Evolutionary conservation across 257 asterid genomes (phyloP).

Genomic region (Ophiorrhiza pumila): DNA sequence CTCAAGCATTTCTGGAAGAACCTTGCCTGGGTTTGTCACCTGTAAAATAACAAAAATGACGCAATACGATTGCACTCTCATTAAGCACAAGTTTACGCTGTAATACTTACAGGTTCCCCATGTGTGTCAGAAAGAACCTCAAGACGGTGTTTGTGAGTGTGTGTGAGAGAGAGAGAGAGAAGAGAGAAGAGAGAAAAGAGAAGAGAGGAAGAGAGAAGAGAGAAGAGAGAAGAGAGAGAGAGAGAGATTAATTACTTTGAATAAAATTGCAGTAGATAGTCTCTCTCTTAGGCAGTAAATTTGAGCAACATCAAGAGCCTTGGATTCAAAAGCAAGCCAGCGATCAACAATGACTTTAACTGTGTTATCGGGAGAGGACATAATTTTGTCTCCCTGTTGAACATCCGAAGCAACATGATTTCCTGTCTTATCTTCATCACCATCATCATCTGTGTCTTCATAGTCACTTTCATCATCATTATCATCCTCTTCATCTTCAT

Average conservation of each 20-base stretch:
- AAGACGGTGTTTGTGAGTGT: too few species aligned
- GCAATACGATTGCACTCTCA: neutral
- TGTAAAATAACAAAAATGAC: slow-evolving; percentile 19
- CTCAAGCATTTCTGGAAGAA: slow-evolving; percentile 61
- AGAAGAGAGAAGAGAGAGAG: neutral
- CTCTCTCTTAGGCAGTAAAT: slow-evolving; percentile 91
- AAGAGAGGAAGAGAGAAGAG: too few species aligned
- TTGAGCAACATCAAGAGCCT: slow-evolving; percentile 88
- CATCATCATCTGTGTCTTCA: slow-evolving; percentile 32
- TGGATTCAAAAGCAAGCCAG: slow-evolving; percentile 75
- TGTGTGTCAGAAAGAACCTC: neutral
- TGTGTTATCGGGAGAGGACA: slow-evolving; percentile 70
- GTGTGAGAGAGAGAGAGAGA: too few species aligned
- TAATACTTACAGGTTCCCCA: too few species aligned
- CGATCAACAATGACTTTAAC: slow-evolving; percentile 65
- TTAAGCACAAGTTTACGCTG: slow-evolving; percentile 1
- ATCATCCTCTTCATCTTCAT: slow-evolving; percentile 43
- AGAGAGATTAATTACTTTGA: slow-evolving; percentile 44
- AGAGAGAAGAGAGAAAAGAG: too few species aligned
- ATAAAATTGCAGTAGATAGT: slow-evolving; percentile 63
- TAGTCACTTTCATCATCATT: slow-evolving; percentile 42
- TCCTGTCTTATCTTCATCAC: slow-evolving; percentile 35
- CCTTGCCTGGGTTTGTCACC: slow-evolving; percentile 55
- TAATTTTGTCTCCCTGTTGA: slow-evolving; percentile 37
- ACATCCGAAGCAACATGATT: slow-evolving; percentile 20